These are phyloP conservation scores for Nadsonia commutata DNA, from an alignment of 1,139 yeast species.

Conservation along the genomic window DNA sequence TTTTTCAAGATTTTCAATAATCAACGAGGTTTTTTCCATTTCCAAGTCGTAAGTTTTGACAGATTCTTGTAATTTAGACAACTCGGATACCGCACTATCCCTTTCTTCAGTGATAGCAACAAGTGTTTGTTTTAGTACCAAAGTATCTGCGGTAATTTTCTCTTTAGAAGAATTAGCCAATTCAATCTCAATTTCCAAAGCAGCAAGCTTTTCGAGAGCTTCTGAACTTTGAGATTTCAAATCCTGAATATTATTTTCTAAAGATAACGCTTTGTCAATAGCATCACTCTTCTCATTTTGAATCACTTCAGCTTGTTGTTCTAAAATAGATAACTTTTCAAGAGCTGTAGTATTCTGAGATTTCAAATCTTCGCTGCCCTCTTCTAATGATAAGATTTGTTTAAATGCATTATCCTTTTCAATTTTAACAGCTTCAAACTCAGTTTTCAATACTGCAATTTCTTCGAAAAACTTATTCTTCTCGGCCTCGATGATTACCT, in stretches of 20 bases:
- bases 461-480: too few relatives aligned
- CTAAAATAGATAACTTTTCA: neutral
- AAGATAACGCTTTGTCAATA: too few relatives aligned
- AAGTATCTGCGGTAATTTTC: too few relatives aligned
- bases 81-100: neutral
- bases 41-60: neutral
- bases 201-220: slow-evolving; percentile 5
- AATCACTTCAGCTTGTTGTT: slow-evolving; percentile 1
- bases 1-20: slow-evolving; percentile 1
- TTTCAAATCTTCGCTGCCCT: neutral
- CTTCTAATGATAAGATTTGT: neutral
- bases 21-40: neutral
- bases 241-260: too few relatives aligned
- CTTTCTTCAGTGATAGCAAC: neutral
- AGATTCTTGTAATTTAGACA: neutral
- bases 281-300: neutral
- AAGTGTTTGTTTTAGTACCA: too few relatives aligned
- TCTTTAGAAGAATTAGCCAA: too few relatives aligned
- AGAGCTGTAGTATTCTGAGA: neutral
- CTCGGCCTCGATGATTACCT: too few relatives aligned
- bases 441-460: slow-evolving; percentile 4
- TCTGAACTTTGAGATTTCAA: too few relatives aligned
- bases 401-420: slow-evolving; percentile 1
- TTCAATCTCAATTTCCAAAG: slow-evolving; percentile 2
- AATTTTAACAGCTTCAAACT: slow-evolving; percentile 7